Base-by-base conservation (phyloP, 2,329 filamentous ascomycete species). In the Microascus cirrosus region DNA sequence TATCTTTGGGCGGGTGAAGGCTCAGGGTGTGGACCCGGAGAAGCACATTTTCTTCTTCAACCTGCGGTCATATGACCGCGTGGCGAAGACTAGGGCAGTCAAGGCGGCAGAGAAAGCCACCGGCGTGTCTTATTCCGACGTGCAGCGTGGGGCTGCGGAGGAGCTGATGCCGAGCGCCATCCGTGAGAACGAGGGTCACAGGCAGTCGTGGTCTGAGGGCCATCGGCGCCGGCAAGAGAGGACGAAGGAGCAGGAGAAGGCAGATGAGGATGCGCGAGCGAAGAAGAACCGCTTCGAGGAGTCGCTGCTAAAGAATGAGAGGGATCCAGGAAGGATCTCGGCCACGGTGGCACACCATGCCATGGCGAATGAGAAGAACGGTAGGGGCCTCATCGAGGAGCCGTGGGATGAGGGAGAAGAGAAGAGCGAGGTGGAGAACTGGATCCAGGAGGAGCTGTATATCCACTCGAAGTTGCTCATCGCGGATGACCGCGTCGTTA, bases 381-480 rank as follows among this genome's bases (percentile, higher is more conserved):
- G 70, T 6, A 84, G 69, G 69, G 81, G 68, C 74, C 79, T 78
- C 71, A 83, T 65, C 3, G 84, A 89, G 11, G 89, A 95, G 69
- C 66, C 74, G 1, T 96, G 90, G 89, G 86, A 92, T 18, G 87
- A 91, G 20, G 87, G 89, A 18, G 76, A 78, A 0, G 74, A 87
- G 3, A 74, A 83, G 0, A 82, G 93, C 63, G 94, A 97, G 70
- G 87, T 91, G 59, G 81, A 87, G 57, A 90, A 95, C 68, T 95
- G 94, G 77, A 86, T 97, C 60, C 93, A 96, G 68, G 94, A 99
- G 69, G 93, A 99, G 70, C 81, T 97, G 1, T 99, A 99, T 69
- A 86, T 97, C 54, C 94, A 99, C 70, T 88, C 85, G 32, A 99
- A 97, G 74, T 79, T 96, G 39, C 80, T 94, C 63, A 93, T 96